Percentiles rank a stretch among this genome's conserved stretches.
phyloP scores from a whole-genome alignment of 139 green algal species.

The Eudorina sp. region DNA sequence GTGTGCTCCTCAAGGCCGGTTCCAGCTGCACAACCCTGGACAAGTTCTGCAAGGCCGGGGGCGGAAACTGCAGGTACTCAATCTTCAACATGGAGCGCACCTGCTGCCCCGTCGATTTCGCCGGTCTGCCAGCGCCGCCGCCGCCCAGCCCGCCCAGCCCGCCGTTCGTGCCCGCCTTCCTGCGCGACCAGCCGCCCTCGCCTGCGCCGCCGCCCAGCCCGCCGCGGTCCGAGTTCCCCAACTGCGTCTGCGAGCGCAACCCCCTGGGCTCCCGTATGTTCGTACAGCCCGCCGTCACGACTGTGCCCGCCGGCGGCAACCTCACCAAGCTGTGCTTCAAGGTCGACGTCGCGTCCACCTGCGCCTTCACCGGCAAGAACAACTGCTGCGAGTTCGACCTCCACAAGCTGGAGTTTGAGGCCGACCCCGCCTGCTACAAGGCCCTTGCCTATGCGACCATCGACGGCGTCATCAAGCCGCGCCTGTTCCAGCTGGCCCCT shows the following conservation, averaged over 20 bases:
- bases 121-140: not conserved
- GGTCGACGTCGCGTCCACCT: not conserved
- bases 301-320: not conserved
- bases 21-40: not conserved
- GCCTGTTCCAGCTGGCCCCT: conserved; percentile 39
- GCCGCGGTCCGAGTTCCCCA: conserved; percentile 37
- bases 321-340: conserved; percentile 38
- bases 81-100: conserved; percentile 22
- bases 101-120: conserved; percentile 23
- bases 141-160: not conserved
- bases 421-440: not conserved
- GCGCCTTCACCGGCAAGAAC: not conserved
- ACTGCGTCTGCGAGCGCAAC: conserved; percentile 44
- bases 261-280: not conserved
- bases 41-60: not conserved
- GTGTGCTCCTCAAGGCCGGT: not conserved
- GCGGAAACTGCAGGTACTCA: not conserved
- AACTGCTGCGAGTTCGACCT: conserved; percentile 38
- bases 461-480: not conserved
- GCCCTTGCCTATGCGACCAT: conserved; percentile 47
- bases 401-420: conserved; percentile 55
- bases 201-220: conserved; percentile 1
- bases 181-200: not conserved
- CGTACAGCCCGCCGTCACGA: not conserved
- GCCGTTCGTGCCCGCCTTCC: not conserved